phyloP scores from a whole-genome alignment of 2,329 filamentous ascomycete genomes.

The Hypoxylon sp. region DNA sequence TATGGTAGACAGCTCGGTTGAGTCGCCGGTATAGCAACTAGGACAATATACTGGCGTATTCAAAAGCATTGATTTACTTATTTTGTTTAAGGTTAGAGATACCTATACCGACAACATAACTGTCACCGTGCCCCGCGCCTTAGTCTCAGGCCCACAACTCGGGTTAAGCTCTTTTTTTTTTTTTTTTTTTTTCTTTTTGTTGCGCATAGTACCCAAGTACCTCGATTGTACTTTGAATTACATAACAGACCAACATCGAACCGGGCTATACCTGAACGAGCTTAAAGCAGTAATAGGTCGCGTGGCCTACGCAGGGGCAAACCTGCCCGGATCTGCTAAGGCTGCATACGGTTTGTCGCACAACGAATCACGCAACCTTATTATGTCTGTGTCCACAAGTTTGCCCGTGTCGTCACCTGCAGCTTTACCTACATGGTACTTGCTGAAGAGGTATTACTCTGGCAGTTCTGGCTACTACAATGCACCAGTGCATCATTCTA shows the following conservation, averaged over 20 bases:
- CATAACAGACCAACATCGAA: background rate
- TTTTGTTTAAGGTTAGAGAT: background rate
- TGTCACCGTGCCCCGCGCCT: background rate
- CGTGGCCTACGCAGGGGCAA: conserved; percentile 27
- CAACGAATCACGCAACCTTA: conserved; percentile 11
- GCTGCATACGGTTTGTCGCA: conserved; percentile 25
- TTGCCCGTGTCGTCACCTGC: conserved; percentile 2
- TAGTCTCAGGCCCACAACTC: background rate
- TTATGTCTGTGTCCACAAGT: background rate
- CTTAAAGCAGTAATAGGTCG: conserved; percentile 24
- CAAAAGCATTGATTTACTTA: background rate
- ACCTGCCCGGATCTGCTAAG: conserved; percentile 30
- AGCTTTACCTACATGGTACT: background rate
- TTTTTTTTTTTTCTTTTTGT: too few relatives aligned
- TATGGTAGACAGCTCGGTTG: background rate
- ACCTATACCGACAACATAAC: background rate
- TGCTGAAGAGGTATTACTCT: background rate
- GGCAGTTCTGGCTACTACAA: too few relatives aligned
- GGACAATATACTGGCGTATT: too few relatives aligned
- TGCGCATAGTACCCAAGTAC: background rate
- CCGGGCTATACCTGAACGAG: background rate
- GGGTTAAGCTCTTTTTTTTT: background rate
- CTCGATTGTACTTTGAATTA: background rate
- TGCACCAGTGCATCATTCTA: conserved; percentile 6
- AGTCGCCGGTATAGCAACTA: background rate